Conservation (phyloP, 2,329 filamentous ascomycete species). For the Ophiobolus disseminans region DNA sequence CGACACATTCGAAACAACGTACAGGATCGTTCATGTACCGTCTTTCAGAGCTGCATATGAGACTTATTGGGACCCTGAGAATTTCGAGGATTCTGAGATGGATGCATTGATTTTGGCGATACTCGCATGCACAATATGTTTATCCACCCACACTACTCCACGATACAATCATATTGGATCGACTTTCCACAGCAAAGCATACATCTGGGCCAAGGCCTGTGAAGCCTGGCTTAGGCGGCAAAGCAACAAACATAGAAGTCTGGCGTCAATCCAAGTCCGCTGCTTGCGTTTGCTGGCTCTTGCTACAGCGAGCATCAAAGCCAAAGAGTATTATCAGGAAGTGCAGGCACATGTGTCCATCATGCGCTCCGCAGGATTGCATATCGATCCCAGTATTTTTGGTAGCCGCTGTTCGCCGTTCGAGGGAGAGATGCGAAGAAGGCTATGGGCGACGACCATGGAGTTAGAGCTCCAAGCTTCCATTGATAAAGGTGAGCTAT, state of each 20-base stretch:
- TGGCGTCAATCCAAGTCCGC: slow-evolving; percentile 57
- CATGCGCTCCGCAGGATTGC: slow-evolving; percentile 58
- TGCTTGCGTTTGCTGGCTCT: slow-evolving; percentile 58
- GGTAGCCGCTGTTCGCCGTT: slow-evolving; percentile 37
- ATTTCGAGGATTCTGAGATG: slow-evolving; percentile 30
- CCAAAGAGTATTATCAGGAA: slow-evolving; percentile 29
- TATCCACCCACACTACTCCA: slow-evolving; percentile 31
- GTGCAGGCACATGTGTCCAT: slow-evolving; percentile 51
- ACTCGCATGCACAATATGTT: slow-evolving; percentile 45
- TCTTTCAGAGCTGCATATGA: slow-evolving; percentile 58
- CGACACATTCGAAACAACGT: slow-evolving; percentile 56
- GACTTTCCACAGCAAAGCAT: slow-evolving; percentile 44
- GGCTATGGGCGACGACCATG: slow-evolving; percentile 63
- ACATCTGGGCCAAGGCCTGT: slow-evolving; percentile 47
- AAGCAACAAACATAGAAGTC: slow-evolving; percentile 60
- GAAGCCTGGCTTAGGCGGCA: slow-evolving; percentile 52
- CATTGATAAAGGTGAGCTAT: slow-evolving; percentile 52
- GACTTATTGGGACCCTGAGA: slow-evolving; percentile 52
- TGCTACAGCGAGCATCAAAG: slow-evolving; percentile 56
- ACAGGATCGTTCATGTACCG: slow-evolving; percentile 60
- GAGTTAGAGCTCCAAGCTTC: slow-evolving; percentile 63
- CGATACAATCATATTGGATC: slow-evolving; percentile 50
- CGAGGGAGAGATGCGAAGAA: slow-evolving; percentile 59
- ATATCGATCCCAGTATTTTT: slow-evolving; percentile 54
- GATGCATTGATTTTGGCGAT: slow-evolving; percentile 50